These are phyloP conservation scores for Botrytis paeoniae DNA, from an alignment of 2,329 filamentous ascomycete genomes.

Conservation along the genomic window DNA sequence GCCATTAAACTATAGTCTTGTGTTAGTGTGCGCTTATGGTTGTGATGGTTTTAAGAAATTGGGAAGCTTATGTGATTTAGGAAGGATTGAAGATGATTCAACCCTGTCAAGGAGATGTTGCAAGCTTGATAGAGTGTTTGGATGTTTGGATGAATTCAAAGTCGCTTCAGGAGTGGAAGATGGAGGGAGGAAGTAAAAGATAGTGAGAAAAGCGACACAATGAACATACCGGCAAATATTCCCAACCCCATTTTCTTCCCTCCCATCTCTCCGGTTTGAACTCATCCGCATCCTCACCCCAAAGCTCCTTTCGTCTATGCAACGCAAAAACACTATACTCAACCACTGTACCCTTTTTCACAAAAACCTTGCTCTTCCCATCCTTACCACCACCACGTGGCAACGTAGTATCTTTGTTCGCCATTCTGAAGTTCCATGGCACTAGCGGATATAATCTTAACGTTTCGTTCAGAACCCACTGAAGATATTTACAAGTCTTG, in stretches of 20 bases:
- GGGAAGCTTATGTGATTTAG: background rate
- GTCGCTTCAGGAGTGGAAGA: background rate
- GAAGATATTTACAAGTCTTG: conserved; percentile 35
- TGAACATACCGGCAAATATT: conserved; percentile 38
- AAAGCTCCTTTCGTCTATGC: conserved; percentile 41
- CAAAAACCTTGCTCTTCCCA: conserved; percentile 37
- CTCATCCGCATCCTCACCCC: conserved; percentile 39
- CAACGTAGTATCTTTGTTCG: conserved; percentile 33
- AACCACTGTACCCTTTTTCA: conserved; percentile 34
- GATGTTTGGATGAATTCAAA: background rate
- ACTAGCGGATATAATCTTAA: conserved; percentile 54
- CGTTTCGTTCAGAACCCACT: conserved; percentile 39
- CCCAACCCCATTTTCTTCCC: conserved; percentile 45
- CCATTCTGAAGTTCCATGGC: conserved; percentile 50
- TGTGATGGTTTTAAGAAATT: background rate
- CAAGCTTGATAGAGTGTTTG: background rate
- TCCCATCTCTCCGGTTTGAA: conserved; percentile 42
- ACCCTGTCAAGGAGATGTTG: background rate
- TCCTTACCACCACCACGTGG: conserved; percentile 40
- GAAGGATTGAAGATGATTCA: background rate
- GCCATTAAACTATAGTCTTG: conserved; percentile 37
- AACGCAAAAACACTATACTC: conserved; percentile 38
- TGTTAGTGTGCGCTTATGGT: background rate
- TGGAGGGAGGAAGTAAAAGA: background rate
- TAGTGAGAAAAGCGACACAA: background rate